Evolutionary conservation across 2,329 filamentous ascomycete genomes (phyloP).

Genomic region (Rugonectria rugulosa): DNA sequence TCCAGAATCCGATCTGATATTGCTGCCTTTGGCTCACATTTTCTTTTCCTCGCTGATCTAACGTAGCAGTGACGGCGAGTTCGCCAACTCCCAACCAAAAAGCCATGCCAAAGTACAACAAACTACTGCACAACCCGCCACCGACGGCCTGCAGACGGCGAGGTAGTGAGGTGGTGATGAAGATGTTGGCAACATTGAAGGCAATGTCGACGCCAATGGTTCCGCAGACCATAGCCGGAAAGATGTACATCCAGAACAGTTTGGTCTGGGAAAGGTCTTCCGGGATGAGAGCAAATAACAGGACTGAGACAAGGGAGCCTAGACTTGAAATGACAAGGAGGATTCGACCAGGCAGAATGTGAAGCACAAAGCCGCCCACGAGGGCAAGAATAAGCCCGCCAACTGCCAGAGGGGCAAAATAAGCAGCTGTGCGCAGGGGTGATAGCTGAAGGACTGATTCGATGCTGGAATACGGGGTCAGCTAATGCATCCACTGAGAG

Average conservation of each 20-base stretch:
- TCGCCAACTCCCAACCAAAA: slow-evolving; percentile 76
- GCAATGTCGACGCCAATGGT: slow-evolving; percentile 79
- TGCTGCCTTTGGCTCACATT: slow-evolving; percentile 55
- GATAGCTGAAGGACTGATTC: slow-evolving; percentile 64
- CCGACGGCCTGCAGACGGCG: slow-evolving; percentile 72
- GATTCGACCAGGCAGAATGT: slow-evolving; percentile 68
- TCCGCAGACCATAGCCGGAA: slow-evolving; percentile 71
- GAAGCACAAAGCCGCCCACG: slow-evolving; percentile 69
- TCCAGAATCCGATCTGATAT: slow-evolving; percentile 73
- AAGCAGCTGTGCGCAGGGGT: slow-evolving; percentile 71
- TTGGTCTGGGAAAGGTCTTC: slow-evolving; percentile 48
- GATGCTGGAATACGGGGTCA: slow-evolving; percentile 52
- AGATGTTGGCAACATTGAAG: slow-evolving; percentile 80
- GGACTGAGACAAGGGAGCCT: slow-evolving; percentile 63
- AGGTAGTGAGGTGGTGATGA: slow-evolving; percentile 76
- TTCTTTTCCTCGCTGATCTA: slow-evolving; percentile 30
- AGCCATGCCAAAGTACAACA: slow-evolving; percentile 76
- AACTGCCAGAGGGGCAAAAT: slow-evolving; percentile 72
- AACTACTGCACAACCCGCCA: slow-evolving; percentile 73
- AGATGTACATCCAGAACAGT: slow-evolving; percentile 75
- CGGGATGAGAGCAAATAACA: slow-evolving; percentile 72
- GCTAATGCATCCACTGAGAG: slow-evolving; percentile 5
- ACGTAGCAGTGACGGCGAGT: slow-evolving; percentile 62
- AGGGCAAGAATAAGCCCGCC: slow-evolving; percentile 72
- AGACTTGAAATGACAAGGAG: slow-evolving; percentile 68